A percentile compares a stretch with the other conserved stretches of the same genome.
Conservation (phyloP, 2,329 filamentous ascomycete genomes). For the Mycosphaerelloides madeirae region DNA sequence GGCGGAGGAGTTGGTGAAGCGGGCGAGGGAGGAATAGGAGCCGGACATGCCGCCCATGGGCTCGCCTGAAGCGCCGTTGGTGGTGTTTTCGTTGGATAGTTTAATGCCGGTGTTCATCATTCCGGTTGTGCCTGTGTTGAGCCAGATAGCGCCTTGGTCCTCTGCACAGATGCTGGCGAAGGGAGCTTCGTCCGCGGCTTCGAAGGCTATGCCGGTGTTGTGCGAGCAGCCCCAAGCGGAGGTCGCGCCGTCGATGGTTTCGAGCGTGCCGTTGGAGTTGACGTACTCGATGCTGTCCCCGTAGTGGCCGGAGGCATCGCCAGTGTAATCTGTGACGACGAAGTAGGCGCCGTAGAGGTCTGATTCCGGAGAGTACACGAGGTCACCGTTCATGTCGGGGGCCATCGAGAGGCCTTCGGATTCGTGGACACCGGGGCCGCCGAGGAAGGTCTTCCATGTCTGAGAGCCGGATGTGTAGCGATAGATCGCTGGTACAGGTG, state of each 20-base stretch:
- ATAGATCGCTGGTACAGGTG: slow-evolving; percentile 56
- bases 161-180: slow-evolving; percentile 58
- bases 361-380: slow-evolving; percentile 54
- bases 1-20: slow-evolving; percentile 47
- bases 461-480: slow-evolving; percentile 53
- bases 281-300: slow-evolving; percentile 55
- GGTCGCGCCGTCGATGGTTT: slow-evolving; percentile 50
- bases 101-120: slow-evolving; percentile 53
- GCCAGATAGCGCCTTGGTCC: slow-evolving; percentile 60
- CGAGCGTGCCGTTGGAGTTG: slow-evolving; percentile 44
- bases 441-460: slow-evolving; percentile 56
- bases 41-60: slow-evolving; percentile 60
- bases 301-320: slow-evolving; percentile 52
- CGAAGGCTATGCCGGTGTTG: slow-evolving; percentile 62
- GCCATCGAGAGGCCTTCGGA: slow-evolving; percentile 46
- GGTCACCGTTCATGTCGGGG: slow-evolving; percentile 59
- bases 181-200: slow-evolving; percentile 54
- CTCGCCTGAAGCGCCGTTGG: slow-evolving; percentile 56
- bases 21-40: slow-evolving; percentile 55
- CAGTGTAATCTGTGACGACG: slow-evolving; percentile 56
- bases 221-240: slow-evolving; percentile 59
- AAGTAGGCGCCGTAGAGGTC: slow-evolving; percentile 59
- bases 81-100: slow-evolving; percentile 59
- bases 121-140: slow-evolving; percentile 56
- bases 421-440: slow-evolving; percentile 51